A percentile compares a stretch with the other conserved stretches of the same genome.
These are phyloP conservation scores for Beta vulgaris DNA, from an alignment of 148 eudicot genomes.

Conservation along the genomic window DNA sequence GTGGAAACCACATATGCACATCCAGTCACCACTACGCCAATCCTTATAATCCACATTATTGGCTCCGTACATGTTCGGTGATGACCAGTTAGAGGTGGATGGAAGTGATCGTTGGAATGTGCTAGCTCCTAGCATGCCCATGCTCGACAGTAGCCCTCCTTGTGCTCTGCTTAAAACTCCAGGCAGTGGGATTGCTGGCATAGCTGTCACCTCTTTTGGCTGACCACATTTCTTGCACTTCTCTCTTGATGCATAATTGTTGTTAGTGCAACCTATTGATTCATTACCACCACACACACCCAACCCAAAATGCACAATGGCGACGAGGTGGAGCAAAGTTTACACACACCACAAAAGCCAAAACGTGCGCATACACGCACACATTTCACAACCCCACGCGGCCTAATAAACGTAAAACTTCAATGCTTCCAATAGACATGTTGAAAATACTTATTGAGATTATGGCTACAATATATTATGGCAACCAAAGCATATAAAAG, in stretches of 20 bases:
- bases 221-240: slow-evolving; percentile 86
- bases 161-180: slow-evolving; percentile 59
- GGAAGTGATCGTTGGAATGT: slow-evolving; percentile 46
- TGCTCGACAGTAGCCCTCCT: slow-evolving; percentile 45
- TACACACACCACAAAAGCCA: slow-evolving; percentile 56
- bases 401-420: slow-evolving; percentile 29
- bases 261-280: slow-evolving; percentile 94
- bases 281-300: slow-evolving; percentile 70
- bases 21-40: slow-evolving; percentile 86
- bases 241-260: slow-evolving; percentile 94
- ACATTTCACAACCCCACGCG: slow-evolving; percentile 47
- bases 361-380: slow-evolving; percentile 49
- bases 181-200: slow-evolving; percentile 71
- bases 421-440: slow-evolving; percentile 15
- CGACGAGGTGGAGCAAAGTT: slow-evolving; percentile 53
- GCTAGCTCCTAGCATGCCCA: slow-evolving; percentile 34
- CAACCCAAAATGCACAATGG: slow-evolving; percentile 69
- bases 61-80: slow-evolving; percentile 18
- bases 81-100: slow-evolving; percentile 46
- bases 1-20: slow-evolving; percentile 79
- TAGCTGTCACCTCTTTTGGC: slow-evolving; percentile 74
- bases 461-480: not conserved
- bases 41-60: slow-evolving; percentile 46
- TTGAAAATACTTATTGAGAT: not conserved
- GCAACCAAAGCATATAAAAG: not conserved